phyloP scores from a whole-genome alignment of 2,329 filamentous ascomycete genomes.

The Lecanicillium sp. region DNA sequence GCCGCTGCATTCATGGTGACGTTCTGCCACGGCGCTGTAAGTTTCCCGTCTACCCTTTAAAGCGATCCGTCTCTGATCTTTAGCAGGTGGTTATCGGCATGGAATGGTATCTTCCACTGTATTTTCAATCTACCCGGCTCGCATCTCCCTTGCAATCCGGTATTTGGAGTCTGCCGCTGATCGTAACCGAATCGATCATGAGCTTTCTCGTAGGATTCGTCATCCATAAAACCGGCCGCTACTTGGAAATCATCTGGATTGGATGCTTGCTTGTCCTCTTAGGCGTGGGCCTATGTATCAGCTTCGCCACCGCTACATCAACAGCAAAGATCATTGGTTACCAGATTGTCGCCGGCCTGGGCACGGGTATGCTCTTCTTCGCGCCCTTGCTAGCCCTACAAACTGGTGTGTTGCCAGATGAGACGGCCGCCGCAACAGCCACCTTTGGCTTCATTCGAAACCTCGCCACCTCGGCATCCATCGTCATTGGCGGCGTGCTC shows the following conservation, averaged over 20 bases:
- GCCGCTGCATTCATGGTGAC: conserved; percentile 44
- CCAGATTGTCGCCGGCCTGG: conserved; percentile 52
- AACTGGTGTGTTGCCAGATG: conserved; percentile 47
- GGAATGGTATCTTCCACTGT: conserved; percentile 67
- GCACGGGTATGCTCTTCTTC: conserved; percentile 57
- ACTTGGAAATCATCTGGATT: conserved; percentile 44
- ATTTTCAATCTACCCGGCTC: conserved; percentile 61
- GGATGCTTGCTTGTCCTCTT: conserved; percentile 49
- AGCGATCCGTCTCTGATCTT: not conserved
- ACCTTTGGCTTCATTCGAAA: conserved; percentile 55
- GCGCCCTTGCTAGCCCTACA: conserved; percentile 57
- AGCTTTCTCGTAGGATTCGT: conserved; percentile 21
- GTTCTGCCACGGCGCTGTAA: conserved; percentile 41
- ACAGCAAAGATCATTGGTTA: conserved; percentile 42
- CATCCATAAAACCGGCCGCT: conserved; percentile 42
- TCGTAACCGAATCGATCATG: conserved; percentile 23
- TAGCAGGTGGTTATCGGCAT: conserved; percentile 36
- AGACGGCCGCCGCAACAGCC: conserved; percentile 56
- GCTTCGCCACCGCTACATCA: conserved; percentile 43
- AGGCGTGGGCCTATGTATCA: conserved; percentile 50
- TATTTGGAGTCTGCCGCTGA: conserved; percentile 6
- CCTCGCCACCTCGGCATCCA: conserved; percentile 47
- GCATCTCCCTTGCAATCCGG: conserved; percentile 21
- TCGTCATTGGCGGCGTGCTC: conserved; percentile 44
- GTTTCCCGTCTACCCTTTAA: not conserved